Conservation (phyloP, 768 basidiomycete genomes). For the Podaxis sp. region DNA sequence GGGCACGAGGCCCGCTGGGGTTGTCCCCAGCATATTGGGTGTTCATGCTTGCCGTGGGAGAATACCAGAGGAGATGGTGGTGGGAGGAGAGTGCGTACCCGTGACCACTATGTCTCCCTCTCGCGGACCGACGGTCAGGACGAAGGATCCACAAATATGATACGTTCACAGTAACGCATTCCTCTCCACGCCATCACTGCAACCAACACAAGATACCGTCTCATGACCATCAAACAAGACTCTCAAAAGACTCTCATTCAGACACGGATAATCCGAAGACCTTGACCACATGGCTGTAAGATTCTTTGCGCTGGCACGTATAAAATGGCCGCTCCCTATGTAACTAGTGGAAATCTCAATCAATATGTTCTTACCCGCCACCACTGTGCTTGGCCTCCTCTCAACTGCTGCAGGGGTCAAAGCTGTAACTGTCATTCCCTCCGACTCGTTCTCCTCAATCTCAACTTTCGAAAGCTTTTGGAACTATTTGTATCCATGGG, state of each 20-base stretch:
- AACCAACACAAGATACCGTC: not conserved
- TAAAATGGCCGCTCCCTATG: not conserved
- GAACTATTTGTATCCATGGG: conserved; percentile 43
- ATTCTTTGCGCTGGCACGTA: not conserved
- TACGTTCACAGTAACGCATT: not conserved
- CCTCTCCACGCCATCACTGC: too few species aligned
- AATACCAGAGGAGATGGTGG: too few species aligned
- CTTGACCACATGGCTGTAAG: not conserved
- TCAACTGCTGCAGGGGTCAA: conserved; percentile 13
- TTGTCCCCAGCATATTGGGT: too few species aligned
- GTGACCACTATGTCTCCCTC: not conserved
- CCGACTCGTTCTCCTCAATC: conserved; percentile 34
- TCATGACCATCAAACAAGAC: not conserved
- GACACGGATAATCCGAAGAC: conserved; percentile 10
- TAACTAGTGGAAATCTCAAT: not conserved
- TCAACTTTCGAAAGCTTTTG: conserved; percentile 34
- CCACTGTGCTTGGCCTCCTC: conserved; percentile 10
- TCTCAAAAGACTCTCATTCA: not conserved
- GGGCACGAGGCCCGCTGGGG: too few species aligned
- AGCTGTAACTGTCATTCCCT: conserved; percentile 35
- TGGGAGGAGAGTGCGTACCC: too few species aligned
- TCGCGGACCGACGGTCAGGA: not conserved
- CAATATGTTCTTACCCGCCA: not conserved
- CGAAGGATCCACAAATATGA: not conserved
- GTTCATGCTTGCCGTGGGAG: too few species aligned